These are phyloP conservation scores for Cryptococcus deneoformans DNA, from an alignment of 1,284 basidiomycete genomes.

Conservation along the genomic window DNA sequence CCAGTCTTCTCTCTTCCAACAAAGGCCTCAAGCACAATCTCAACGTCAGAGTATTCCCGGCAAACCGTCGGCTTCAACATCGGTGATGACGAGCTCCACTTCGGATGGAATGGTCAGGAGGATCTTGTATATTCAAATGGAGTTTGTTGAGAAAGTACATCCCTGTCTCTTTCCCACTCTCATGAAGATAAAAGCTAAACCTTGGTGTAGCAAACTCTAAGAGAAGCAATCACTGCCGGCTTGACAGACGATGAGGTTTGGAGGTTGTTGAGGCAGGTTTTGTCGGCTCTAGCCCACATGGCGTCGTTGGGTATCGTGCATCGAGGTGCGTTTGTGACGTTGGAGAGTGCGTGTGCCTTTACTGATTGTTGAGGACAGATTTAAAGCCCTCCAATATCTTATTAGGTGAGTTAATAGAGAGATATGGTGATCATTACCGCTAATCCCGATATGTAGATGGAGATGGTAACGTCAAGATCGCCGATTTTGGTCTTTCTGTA, in stretches of 20 bases:
- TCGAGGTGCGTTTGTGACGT: conserved; percentile 49
- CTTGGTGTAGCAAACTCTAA: conserved; percentile 30
- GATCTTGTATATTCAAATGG: conserved; percentile 50
- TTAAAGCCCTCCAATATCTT: conserved; percentile 91
- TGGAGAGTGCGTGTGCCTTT: neutral
- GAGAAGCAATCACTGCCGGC: conserved; percentile 72
- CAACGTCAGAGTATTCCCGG: neutral
- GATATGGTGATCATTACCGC: neutral
- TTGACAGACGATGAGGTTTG: conserved; percentile 81
- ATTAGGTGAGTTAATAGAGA: conserved; percentile 58
- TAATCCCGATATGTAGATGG: conserved; percentile 56
- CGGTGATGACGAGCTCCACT: conserved; percentile 23
- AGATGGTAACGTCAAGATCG: conserved; percentile 88
- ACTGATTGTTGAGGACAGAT: conserved; percentile 51
- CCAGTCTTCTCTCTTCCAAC: no score
- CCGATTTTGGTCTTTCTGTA: conserved; percentile 77
- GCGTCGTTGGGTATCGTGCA: conserved; percentile 85
- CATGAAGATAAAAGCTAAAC: neutral
- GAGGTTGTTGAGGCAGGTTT: conserved; percentile 83
- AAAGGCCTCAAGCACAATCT: neutral
- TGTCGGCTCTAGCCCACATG: conserved; percentile 93
- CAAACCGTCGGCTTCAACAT: conserved; percentile 16
- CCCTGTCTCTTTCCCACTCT: neutral
- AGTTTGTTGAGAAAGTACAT: conserved; percentile 48
- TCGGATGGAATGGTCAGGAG: conserved; percentile 34